Base-by-base conservation (phyloP, 73 alveolate genomes). In the Uronychia binucleata region DNA sequence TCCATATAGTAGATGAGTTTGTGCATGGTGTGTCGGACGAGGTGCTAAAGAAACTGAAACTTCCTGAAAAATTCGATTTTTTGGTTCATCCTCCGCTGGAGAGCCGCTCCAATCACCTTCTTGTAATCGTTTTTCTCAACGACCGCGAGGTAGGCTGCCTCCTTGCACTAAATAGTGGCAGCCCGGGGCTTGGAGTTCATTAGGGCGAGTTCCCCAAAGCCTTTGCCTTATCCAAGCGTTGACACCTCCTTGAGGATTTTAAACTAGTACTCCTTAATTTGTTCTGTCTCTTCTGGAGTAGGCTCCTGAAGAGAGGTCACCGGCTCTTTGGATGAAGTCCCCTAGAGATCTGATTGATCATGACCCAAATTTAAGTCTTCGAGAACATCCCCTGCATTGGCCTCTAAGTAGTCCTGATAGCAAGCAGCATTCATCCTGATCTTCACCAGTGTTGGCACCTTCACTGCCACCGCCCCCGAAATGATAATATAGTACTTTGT, bases 121-220 rank as follows among this genome's bases (percentile, higher is more conserved):
- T 57, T 31, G 75, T 86, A 90, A 29, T 85, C 90, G 58, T 80
- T 34, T 83, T 86, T 86, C 29, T 58, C 34, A 60, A 90, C 35
- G 19, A 84, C 34, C 1, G 96, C 96, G n/a, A 90, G 75, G 26
- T 80, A 74, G 30, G 93, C 86, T 1, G 79, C 86, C 35, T 79
- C 88, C 33, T 57, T 28, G 78, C 96, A 90, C 31, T 78, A 31
- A 27, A 90, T 86, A 28, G 90, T 58, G 5, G 96, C 96, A 77
- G 80, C 58, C 31, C 94, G 11, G 1, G 94, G 88, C 77, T 88
- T 84, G 30, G 33, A 29, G 19, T 87, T 78, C 28, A 74, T 74
- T 31, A 88, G 80, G 26, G 94, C 94, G 26, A 88, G 59, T 31
- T 88, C 94, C 31, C 94, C 94, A 33, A 88, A 88, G 14, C 86